Conservation (phyloP, 306 rosid species). For the Inga oerstediana region DNA sequence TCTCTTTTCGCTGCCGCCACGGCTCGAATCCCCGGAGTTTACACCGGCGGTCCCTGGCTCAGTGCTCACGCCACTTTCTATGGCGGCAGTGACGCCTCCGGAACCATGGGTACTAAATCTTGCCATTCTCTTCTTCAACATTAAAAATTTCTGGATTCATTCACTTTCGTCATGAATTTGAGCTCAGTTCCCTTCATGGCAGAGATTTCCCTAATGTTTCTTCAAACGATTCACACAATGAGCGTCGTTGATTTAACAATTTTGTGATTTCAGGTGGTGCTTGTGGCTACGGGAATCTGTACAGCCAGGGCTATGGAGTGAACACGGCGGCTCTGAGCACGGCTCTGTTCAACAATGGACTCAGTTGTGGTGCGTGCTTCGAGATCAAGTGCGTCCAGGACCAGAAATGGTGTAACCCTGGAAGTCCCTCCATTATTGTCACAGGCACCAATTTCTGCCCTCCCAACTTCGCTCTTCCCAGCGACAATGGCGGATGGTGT, state of each 20-base stretch:
- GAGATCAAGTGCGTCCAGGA: slow-evolving; percentile 60
- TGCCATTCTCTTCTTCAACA: neutral
- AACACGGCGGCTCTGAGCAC: slow-evolving; percentile 73
- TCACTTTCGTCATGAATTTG: neutral
- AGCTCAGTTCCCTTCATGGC: neutral
- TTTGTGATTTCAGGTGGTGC: slow-evolving; percentile 61
- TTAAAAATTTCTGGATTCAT: neutral
- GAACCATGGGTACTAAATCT: slow-evolving; percentile 68
- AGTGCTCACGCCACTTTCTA: slow-evolving; percentile 91
- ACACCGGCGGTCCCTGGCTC: slow-evolving; percentile 70
- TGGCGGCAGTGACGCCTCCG: slow-evolving; percentile 89
- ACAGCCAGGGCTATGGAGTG: slow-evolving; percentile 90
- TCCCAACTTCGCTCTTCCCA: slow-evolving; percentile 71
- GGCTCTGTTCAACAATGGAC: slow-evolving; percentile 49
- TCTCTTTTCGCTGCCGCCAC: slow-evolving; percentile 40
- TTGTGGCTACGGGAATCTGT: slow-evolving; percentile 84
- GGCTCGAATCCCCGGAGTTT: slow-evolving; percentile 72
- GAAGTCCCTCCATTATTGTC: slow-evolving; percentile 66
- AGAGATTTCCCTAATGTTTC: neutral
- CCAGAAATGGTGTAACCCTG: slow-evolving; percentile 75
- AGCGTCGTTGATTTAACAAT: neutral
- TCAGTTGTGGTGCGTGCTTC: slow-evolving; percentile 47
- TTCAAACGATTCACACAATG: neutral
- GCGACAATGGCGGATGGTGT: slow-evolving; percentile 91
- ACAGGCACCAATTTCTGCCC: slow-evolving; percentile 90